phyloP scores from a whole-genome alignment of 495 filamentous ascomycete species.

The Aspergillus affinis region DNA sequence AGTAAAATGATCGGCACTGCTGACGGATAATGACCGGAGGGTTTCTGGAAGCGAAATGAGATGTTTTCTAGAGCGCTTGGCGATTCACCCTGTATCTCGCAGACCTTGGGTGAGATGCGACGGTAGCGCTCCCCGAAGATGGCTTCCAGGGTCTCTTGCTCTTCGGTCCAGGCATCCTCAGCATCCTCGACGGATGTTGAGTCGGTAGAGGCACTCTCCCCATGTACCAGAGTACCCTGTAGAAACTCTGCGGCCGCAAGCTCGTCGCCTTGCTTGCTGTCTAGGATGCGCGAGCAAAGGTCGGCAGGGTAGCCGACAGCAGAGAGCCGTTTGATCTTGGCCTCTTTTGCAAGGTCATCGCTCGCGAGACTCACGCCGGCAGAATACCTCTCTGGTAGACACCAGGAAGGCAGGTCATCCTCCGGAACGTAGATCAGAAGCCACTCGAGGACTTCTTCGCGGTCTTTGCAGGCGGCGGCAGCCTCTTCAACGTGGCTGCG shows the following conservation, averaged over 20 bases:
- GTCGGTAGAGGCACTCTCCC: conserved; percentile 20
- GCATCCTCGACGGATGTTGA: conserved; percentile 23
- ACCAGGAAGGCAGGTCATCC: conserved; percentile 88
- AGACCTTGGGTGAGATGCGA: conserved; percentile 55
- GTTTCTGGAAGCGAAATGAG: conserved; percentile 51
- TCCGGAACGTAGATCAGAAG: conserved; percentile 94
- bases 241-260: conserved; percentile 73
- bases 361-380: conserved; percentile 83
- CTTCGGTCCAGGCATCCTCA: conserved; percentile 72
- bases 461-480: conserved; percentile 78
- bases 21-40: conserved; percentile 65
- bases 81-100: conserved; percentile 59
- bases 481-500: conserved; percentile 88
- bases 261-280: conserved; percentile 69
- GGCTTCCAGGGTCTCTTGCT: conserved; percentile 73
- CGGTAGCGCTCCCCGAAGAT: conserved; percentile 72
- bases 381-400: conserved; percentile 83
- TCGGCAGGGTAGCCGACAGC: conserved; percentile 81
- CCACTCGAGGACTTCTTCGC: conserved; percentile 92
- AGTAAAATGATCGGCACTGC: conserved; percentile 73
- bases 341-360: conserved; percentile 74
- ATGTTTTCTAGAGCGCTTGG: conserved; percentile 34
- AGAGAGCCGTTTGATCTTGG: conserved; percentile 75
- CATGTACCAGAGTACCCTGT: conserved; percentile 63
- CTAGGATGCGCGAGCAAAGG: conserved; percentile 72